Evolutionary conservation across 768 basidiomycete genomes (phyloP).

Genomic region (Phylloporus sp.): DNA sequence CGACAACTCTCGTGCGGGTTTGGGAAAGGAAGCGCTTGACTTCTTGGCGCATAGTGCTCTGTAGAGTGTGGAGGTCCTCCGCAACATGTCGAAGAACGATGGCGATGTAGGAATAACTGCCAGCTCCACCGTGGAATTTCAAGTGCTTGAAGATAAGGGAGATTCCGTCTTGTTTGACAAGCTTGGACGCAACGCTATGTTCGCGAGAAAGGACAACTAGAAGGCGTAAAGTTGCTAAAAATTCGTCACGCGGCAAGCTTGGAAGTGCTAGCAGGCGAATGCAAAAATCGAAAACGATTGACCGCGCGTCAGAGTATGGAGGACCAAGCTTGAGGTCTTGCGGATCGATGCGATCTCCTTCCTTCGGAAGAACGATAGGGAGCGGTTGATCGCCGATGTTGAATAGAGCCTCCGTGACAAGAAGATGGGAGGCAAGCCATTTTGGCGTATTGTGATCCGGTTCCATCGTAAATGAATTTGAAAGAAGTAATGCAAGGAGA

Average conservation of each 20-base stretch:
- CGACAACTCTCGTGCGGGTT: slow-evolving; percentile 64
- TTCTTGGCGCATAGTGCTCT: slow-evolving; percentile 75
- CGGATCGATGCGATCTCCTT: slow-evolving; percentile 56
- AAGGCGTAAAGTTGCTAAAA: slow-evolving; percentile 76
- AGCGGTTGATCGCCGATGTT: slow-evolving; percentile 72
- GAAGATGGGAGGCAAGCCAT: slow-evolving; percentile 85
- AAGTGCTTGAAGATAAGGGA: slow-evolving; percentile 62
- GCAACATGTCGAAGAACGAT: slow-evolving; percentile 90
- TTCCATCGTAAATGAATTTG: slow-evolving; percentile 48
- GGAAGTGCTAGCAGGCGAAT: slow-evolving; percentile 63
- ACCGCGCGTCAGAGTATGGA: slow-evolving; percentile 54
- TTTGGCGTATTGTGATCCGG: slow-evolving; percentile 60
- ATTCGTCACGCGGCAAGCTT: slow-evolving; percentile 71
- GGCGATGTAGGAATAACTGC: slow-evolving; percentile 78
- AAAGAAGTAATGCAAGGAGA: slow-evolving; percentile 62
- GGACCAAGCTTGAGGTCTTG: slow-evolving; percentile 59
- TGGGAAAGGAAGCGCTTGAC: slow-evolving; percentile 78
- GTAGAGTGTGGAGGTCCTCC: slow-evolving; percentile 67
- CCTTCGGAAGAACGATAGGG: slow-evolving; percentile 60
- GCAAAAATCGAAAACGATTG: slow-evolving; percentile 72
- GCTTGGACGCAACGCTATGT: slow-evolving; percentile 55
- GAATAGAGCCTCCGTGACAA: slow-evolving; percentile 83
- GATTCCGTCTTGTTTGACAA: slow-evolving; percentile 67
- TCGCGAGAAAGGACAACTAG: slow-evolving; percentile 83
- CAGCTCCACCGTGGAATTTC: slow-evolving; percentile 50